Percentiles rank a stretch among this genome's conserved stretches.
These are phyloP conservation scores for Torrubiella hemipterigena DNA, from an alignment of 2,329 filamentous ascomycete genomes.

Conservation along the genomic window DNA sequence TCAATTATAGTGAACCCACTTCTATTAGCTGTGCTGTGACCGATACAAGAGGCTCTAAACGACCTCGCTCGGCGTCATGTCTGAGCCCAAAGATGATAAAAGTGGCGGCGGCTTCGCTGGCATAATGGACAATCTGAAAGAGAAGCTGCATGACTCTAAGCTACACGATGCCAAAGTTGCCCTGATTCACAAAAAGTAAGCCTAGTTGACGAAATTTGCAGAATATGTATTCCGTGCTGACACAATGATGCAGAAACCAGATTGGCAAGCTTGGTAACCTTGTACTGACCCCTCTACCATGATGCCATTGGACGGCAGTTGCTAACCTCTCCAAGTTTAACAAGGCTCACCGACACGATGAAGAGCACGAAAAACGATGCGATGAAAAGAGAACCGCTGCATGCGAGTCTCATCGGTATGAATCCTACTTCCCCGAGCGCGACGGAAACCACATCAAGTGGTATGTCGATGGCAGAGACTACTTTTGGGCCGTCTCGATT, in stretches of 20 bases:
- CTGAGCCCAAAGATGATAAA: constrained; percentile 11
- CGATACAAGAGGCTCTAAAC: too few species aligned
- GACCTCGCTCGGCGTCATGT: constrained; percentile 17
- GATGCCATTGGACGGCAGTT: background rate
- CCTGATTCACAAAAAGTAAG: constrained; percentile 47
- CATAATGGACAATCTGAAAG: constrained; percentile 37
- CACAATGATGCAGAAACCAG: constrained; percentile 26
- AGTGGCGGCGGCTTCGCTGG: constrained; percentile 16
- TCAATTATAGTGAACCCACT: too few species aligned
- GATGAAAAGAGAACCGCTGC: constrained; percentile 69
- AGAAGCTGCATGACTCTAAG: constrained; percentile 41
- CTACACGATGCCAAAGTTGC: constrained; percentile 45
- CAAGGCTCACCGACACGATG: constrained; percentile 81
- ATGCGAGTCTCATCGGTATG: constrained; percentile 64
- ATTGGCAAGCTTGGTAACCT: constrained; percentile 53
- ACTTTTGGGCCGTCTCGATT: constrained; percentile 86
- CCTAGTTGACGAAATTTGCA: too few species aligned
- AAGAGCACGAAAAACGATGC: constrained; percentile 75
- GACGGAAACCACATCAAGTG: constrained; percentile 85
- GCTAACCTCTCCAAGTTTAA: constrained; percentile 46
- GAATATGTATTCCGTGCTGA: background rate
- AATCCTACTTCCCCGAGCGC: constrained; percentile 82
- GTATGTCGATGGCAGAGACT: constrained; percentile 93
- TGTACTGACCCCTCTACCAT: constrained; percentile 22
- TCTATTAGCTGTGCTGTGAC: too few species aligned